Evolutionary conservation across 2,329 filamentous ascomycete species (phyloP).

Genomic region (Sporothrix phasma): DNA sequence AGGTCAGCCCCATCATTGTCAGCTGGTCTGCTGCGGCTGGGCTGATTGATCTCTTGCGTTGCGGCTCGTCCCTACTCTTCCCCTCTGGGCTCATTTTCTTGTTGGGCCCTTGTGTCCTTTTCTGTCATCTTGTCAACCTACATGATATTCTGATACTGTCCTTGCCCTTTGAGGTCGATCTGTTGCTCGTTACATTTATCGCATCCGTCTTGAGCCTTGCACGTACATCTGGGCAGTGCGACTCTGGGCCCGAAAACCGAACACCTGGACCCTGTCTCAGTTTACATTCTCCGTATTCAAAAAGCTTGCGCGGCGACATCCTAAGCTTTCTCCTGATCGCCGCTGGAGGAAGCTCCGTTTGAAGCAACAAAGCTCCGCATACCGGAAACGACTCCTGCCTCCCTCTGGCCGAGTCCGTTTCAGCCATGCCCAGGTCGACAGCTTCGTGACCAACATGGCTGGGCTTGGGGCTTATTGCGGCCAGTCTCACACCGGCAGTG

Average conservation of each 20-base stretch:
- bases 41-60: not conserved
- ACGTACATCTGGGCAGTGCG: not conserved
- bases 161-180: not conserved
- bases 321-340: not conserved
- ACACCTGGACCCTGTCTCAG: not conserved
- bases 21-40: not conserved
- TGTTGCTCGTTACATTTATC: not conserved
- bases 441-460: not conserved
- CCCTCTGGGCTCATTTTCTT: not conserved
- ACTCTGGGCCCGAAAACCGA: not conserved
- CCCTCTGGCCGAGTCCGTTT: too few species aligned
- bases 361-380: not conserved
- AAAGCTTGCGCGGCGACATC: not conserved
- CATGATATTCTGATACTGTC: not conserved
- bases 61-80: constrained; percentile 6
- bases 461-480: not conserved
- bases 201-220: not conserved
- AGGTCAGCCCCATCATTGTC: constrained; percentile 1
- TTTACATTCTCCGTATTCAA: not conserved
- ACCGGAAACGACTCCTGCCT: not conserved
- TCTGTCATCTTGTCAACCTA: not conserved
- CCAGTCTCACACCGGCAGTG: not conserved
- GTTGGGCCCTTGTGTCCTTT: not conserved
- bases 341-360: not conserved
- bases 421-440: not conserved